Percentiles rank a stretch among this genome's conserved stretches.
Evolutionary conservation across 768 basidiomycete species (phyloP).

Genomic region (Clitopilus passeckerianus): DNA sequence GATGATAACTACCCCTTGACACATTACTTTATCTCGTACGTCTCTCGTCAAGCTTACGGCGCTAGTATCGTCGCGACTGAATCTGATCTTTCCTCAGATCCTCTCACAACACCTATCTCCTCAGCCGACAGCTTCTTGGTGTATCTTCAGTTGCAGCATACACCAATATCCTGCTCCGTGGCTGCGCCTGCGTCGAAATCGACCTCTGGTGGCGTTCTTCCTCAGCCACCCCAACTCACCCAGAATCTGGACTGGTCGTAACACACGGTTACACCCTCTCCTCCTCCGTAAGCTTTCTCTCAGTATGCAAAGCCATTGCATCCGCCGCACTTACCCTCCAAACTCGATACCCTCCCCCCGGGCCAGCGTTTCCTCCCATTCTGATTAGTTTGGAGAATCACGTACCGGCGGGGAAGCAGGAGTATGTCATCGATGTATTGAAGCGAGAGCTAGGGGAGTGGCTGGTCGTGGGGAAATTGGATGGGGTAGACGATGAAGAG

Average conservation of each 20-base stretch:
- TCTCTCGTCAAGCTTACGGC: no score
- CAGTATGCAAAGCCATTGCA: slow-evolving; percentile 49
- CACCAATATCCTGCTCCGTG: slow-evolving; percentile 44
- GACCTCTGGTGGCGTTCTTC: slow-evolving; percentile 63
- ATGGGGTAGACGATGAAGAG: slow-evolving; percentile 24
- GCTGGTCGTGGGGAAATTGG: slow-evolving; percentile 36
- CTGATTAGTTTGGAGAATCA: slow-evolving; percentile 62
- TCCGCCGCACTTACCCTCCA: no score
- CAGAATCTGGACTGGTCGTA: slow-evolving; percentile 41
- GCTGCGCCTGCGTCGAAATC: slow-evolving; percentile 60
- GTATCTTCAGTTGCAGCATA: slow-evolving; percentile 49
- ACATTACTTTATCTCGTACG: slow-evolving; percentile 54
- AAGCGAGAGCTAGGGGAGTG: slow-evolving; percentile 45
- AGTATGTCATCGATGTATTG: slow-evolving; percentile 50
- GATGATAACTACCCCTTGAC: slow-evolving; percentile 44
- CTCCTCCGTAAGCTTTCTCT: slow-evolving; percentile 43
- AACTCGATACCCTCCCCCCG: no score
- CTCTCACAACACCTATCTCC: slow-evolving; percentile 65
- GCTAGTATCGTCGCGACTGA: background rate
- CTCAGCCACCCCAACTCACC: background rate
- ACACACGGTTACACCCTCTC: slow-evolving; percentile 61
- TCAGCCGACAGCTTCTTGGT: slow-evolving; percentile 53
- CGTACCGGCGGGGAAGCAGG: slow-evolving; percentile 43
- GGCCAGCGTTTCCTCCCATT: slow-evolving; percentile 43
- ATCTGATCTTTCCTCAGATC: slow-evolving; percentile 23